phyloP scores from a whole-genome alignment of 2,329 filamentous ascomycete genomes.

The Penicillium oxalicum region DNA sequence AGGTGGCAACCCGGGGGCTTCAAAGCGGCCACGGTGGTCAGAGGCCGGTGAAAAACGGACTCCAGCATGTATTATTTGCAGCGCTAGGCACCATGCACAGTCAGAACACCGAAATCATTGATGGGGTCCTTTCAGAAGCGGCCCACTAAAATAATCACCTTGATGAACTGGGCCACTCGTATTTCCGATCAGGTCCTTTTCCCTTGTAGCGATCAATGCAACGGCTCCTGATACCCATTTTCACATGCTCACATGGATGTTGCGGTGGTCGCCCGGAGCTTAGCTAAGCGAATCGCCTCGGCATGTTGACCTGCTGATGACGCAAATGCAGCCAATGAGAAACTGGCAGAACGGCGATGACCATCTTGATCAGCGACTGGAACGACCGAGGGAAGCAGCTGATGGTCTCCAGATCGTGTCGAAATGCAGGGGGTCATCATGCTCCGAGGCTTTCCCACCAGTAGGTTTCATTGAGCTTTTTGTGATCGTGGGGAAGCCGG shows the following conservation, averaged over 20 bases:
- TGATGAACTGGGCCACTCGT: too few species aligned
- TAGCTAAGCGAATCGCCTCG: constrained; percentile 15
- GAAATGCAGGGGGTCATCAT: constrained; percentile 9
- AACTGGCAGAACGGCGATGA: constrained; percentile 11
- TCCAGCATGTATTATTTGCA: too few species aligned
- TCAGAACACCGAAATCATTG: too few species aligned
- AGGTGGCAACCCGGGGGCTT: too few species aligned
- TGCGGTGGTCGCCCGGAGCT: not conserved
- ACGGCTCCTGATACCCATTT: not conserved
- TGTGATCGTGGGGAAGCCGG: constrained; percentile 3
- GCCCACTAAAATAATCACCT: too few species aligned
- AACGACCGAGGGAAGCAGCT: constrained; percentile 14
- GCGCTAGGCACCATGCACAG: too few species aligned
- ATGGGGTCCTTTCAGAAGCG: too few species aligned
- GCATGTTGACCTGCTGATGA: constrained; percentile 14
- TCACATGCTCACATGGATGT: constrained; percentile 15
- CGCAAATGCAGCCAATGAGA: constrained; percentile 16
- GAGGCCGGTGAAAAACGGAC: too few species aligned
- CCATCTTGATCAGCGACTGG: constrained; percentile 14
- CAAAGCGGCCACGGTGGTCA: too few species aligned
- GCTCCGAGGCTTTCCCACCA: constrained; percentile 16
- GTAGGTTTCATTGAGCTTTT: not conserved
- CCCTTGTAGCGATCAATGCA: too few species aligned
- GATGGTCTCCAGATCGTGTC: constrained; percentile 7
- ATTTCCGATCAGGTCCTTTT: too few species aligned